Conservation (phyloP, 805 yeast species). For the Isabelozyma gotoi region DNA sequence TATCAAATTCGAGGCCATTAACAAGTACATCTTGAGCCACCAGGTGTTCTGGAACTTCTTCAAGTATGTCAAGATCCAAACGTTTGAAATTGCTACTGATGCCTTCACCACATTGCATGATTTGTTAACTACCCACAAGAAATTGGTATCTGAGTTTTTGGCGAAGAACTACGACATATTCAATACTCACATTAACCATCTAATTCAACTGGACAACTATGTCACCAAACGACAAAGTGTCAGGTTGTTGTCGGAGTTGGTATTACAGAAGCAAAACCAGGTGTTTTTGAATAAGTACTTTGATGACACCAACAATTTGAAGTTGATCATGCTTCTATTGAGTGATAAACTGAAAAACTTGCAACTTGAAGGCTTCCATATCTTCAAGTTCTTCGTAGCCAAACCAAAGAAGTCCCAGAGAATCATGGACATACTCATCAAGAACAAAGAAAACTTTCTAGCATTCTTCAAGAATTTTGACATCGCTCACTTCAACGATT, state of each 20-base stretch:
- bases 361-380: conserved; percentile 87
- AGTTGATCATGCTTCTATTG: conserved; percentile 79
- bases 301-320: conserved; percentile 77
- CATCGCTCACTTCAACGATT: conserved; percentile 61
- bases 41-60: conserved; percentile 80
- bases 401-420: conserved; percentile 87
- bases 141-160: conserved; percentile 70
- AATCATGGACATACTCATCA: conserved; percentile 75
- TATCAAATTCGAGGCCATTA: conserved; percentile 71
- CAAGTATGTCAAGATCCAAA: conserved; percentile 68
- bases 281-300: conserved; percentile 74
- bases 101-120: conserved; percentile 77
- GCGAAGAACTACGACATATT: conserved; percentile 56
- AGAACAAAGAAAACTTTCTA: conserved; percentile 77
- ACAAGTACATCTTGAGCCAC: conserved; percentile 57
- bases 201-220: conserved; percentile 77
- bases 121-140: conserved; percentile 66
- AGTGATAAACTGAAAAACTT: conserved; percentile 88
- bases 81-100: conserved; percentile 90
- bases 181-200: conserved; percentile 59
- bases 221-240: conserved; percentile 92
- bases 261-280: conserved; percentile 70
- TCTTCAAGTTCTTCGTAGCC: conserved; percentile 94
- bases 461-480: conserved; percentile 67
- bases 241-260: conserved; percentile 68